Conservation (phyloP, 2,329 filamentous ascomycete species). For the Aspergillus sp. region DNA sequence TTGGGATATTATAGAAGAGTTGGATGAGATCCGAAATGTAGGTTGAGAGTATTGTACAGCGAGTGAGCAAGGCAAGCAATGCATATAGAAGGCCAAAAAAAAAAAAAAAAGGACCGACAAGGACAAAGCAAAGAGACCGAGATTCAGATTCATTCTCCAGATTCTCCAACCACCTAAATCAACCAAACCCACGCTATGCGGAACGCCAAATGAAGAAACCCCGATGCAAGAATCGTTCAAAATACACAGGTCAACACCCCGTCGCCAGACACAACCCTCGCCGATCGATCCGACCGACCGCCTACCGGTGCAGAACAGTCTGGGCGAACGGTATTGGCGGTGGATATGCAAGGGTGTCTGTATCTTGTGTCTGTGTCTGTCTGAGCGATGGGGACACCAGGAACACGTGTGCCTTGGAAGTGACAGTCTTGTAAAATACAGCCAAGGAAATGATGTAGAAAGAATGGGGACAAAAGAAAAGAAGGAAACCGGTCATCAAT, state of each 20-base stretch:
- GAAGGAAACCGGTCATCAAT: too few species aligned
- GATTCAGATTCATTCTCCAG: too few species aligned
- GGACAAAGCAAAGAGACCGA: background rate
- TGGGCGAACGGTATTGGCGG: background rate
- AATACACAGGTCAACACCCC: background rate
- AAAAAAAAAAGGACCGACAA: background rate
- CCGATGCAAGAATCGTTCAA: constrained; percentile 6
- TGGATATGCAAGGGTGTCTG: background rate
- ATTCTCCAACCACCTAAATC: too few species aligned
- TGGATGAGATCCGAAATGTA: too few species aligned
- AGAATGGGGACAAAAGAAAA: too few species aligned
- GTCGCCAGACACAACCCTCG: constrained; percentile 10
- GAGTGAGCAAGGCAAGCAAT: background rate
- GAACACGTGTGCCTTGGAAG: too few species aligned
- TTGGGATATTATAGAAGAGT: too few species aligned
- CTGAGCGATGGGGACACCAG: background rate
- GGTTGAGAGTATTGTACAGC: too few species aligned
- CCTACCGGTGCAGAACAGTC: background rate
- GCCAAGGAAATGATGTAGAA: too few species aligned
- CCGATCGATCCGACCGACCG: background rate
- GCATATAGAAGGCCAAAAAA: background rate
- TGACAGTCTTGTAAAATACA: background rate
- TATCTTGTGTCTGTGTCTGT: background rate
- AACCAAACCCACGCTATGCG: constrained; percentile 36
- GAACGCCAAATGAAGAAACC: constrained; percentile 13